A percentile compares a stretch with the other conserved stretches of the same genome.
phyloP scores from a whole-genome alignment of 441 rosid genomes.

The Iberis amara region DNA sequence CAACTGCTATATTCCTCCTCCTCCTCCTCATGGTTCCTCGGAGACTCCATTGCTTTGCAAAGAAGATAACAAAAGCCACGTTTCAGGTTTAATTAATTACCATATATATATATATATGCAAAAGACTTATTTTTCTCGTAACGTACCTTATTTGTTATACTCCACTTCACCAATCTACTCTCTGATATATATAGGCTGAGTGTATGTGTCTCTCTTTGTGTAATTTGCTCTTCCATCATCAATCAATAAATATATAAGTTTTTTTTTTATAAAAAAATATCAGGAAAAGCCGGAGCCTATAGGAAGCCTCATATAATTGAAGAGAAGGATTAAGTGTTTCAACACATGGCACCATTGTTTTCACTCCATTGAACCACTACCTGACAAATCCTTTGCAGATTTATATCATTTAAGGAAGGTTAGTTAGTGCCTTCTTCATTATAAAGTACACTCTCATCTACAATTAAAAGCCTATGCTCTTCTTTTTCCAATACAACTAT shows the following conservation, averaged over 20 bases:
- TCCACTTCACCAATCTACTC: slow-evolving; percentile 29
- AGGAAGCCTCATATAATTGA: slow-evolving; percentile 37
- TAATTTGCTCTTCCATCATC: slow-evolving; percentile 30
- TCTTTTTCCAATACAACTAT: slow-evolving; percentile 29
- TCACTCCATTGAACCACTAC: slow-evolving; percentile 44
- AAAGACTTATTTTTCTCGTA: not conserved
- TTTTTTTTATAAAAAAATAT: slow-evolving; percentile 12
- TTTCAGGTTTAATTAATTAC: slow-evolving; percentile 12
- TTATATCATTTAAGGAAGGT: slow-evolving; percentile 36
- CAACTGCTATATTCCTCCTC: slow-evolving; percentile 54
- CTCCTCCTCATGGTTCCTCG: slow-evolving; percentile 36
- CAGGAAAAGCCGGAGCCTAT: slow-evolving; percentile 35
- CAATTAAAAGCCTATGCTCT: slow-evolving; percentile 29
- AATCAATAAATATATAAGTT: slow-evolving; percentile 18
- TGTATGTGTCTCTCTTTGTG: slow-evolving; percentile 33
- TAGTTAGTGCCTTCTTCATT: slow-evolving; percentile 33
- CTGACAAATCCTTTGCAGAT: slow-evolving; percentile 53
- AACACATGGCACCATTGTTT: slow-evolving; percentile 52
- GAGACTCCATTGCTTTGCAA: slow-evolving; percentile 46
- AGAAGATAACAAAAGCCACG: slow-evolving; percentile 24
- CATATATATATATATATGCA: slow-evolving; percentile 7
- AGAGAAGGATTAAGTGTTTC: slow-evolving; percentile 37
- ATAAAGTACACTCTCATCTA: slow-evolving; percentile 29
- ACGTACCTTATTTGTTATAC: slow-evolving; percentile 19
- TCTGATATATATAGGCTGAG: slow-evolving; percentile 24